These are phyloP conservation scores for Pyrus communis DNA, from an alignment of 306 rosid species.

Conservation along the genomic window DNA sequence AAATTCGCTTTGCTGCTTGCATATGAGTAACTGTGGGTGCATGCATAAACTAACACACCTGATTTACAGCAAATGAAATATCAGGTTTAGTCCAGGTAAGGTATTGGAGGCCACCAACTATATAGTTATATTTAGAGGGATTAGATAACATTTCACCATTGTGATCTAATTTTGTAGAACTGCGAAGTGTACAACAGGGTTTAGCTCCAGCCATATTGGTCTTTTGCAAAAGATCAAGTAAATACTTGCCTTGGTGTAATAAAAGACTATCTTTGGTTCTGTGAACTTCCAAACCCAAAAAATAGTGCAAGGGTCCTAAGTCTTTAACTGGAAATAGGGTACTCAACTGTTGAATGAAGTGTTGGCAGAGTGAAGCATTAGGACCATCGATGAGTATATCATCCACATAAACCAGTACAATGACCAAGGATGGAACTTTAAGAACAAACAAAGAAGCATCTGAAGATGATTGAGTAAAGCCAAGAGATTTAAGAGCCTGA, in stretches of 20 bases:
- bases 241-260: no score
- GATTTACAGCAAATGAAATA: background rate
- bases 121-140: fast-evolving
- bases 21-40: background rate
- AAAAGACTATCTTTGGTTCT: no score
- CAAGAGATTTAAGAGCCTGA: background rate
- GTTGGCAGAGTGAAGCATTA: no score
- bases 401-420: background rate
- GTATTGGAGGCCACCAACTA: background rate
- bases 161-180: no score
- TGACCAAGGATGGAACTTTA: fast-evolving
- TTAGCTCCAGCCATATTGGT: no score
- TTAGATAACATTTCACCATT: background rate
- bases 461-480: background rate
- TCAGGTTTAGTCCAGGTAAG: background rate
- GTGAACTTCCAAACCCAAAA: no score
- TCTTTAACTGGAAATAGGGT: no score
- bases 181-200: background rate
- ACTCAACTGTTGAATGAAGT: no score
- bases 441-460: background rate
- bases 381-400: background rate
- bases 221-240: no score
- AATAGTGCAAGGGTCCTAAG: no score
- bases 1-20: no score
- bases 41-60: background rate